These are phyloP conservation scores for Triangularia verruculosa DNA, from an alignment of 2,329 filamentous ascomycete species.

Conservation along the genomic window DNA sequence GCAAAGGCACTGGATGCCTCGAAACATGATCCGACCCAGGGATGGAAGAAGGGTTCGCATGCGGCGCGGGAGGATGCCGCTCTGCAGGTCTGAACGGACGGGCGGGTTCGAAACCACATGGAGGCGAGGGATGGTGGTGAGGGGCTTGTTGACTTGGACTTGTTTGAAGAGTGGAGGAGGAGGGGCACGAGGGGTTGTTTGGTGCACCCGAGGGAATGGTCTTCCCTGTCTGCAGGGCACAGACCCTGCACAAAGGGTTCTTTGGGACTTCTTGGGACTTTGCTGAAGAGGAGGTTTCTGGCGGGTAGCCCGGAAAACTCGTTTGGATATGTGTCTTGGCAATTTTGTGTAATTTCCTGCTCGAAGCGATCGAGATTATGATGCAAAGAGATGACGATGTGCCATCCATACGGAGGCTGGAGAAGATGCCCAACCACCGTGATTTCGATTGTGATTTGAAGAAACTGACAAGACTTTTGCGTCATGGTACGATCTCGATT, in stretches of 20 bases:
- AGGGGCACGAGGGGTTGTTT: not conserved
- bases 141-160: not conserved
- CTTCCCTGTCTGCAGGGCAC: not conserved
- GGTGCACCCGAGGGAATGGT: not conserved
- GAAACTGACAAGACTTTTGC: not conserved
- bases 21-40: conserved; percentile 50
- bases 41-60: conserved; percentile 56
- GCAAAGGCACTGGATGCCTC: conserved; percentile 49
- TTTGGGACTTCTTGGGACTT: not conserved
- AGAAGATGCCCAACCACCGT: not conserved
- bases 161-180: not conserved
- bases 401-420: not conserved
- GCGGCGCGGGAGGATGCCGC: conserved; percentile 56
- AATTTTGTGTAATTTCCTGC: not conserved
- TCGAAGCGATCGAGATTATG: not conserved
- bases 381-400: not conserved
- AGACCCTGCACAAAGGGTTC: not conserved
- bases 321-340: not conserved
- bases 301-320: not conserved
- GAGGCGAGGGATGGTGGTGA: not conserved
- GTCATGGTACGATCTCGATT: not conserved
- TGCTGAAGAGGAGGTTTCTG: not conserved
- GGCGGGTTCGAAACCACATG: not conserved
- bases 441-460: not conserved
- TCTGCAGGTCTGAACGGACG: conserved; percentile 47